Percentiles rank a stretch among this genome's conserved stretches.
Evolutionary conservation across 2,329 filamentous ascomycete genomes (phyloP).

Genomic region (Coniochaeta pulveracea): DNA sequence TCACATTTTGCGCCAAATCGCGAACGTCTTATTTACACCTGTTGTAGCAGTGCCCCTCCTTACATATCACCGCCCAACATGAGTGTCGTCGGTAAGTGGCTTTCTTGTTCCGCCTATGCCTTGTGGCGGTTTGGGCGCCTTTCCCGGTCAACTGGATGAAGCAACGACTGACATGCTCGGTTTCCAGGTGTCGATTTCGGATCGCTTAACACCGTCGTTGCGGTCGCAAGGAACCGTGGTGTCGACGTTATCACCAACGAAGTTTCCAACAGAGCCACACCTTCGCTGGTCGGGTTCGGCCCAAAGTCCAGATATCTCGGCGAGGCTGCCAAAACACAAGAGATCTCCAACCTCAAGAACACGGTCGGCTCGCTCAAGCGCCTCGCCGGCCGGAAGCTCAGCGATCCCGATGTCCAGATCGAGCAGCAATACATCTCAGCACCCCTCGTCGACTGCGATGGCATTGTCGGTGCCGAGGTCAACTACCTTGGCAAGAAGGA

Average conservation of each 20-base stretch:
- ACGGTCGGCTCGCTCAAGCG: conserved; percentile 89
- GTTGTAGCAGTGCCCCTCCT: conserved; percentile 10
- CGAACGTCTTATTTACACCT: conserved; percentile 10
- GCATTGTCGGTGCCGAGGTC: conserved; percentile 91
- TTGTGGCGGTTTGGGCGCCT: too few species aligned
- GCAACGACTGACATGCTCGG: conserved; percentile 8
- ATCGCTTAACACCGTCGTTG: conserved; percentile 92
- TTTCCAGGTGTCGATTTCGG: conserved; percentile 77
- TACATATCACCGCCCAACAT: conserved; percentile 27
- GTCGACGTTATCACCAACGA: conserved; percentile 99
- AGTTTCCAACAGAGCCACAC: conserved; percentile 94
- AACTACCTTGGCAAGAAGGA: conserved; percentile 90
- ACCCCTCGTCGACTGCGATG: conserved; percentile 77
- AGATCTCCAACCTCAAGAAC: conserved; percentile 99
- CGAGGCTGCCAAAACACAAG: conserved; percentile 93
- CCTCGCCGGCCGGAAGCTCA: conserved; percentile 74
- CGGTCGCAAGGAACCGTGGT: conserved; percentile 94
- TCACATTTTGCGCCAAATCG: neutral
- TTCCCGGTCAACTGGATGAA: conserved; percentile 6
- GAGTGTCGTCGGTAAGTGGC: conserved; percentile 42
- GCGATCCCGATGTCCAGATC: conserved; percentile 83
- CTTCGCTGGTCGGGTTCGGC: conserved; percentile 94
- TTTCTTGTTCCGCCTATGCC: neutral
- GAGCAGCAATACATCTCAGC: conserved; percentile 89
- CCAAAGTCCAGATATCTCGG: conserved; percentile 90